phyloP scores from a whole-genome alignment of 106 monocot genomes.

The Allium sativum region DNA sequence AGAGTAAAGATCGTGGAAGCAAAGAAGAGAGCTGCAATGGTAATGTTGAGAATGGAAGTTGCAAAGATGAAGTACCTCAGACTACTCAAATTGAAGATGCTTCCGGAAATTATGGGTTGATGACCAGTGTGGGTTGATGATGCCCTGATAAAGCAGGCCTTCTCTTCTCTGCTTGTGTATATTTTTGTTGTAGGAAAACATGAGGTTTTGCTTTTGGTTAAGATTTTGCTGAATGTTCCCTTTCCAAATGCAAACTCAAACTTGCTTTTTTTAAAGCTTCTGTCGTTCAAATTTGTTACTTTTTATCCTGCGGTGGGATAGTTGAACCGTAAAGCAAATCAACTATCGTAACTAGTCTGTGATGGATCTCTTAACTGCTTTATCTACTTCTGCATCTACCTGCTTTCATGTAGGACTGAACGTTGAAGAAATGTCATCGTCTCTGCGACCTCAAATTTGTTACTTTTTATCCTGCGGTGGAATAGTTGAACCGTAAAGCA shows the following conservation, averaged over 20 bases:
- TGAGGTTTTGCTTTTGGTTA: background rate
- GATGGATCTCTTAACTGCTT: too few relatives aligned
- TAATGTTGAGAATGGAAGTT: background rate
- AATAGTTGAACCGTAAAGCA: too few relatives aligned
- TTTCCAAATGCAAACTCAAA: background rate
- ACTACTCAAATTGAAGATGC: background rate
- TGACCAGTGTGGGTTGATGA: conserved; percentile 3
- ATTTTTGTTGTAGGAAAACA: background rate
- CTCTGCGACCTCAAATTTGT: too few relatives aligned
- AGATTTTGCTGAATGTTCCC: background rate
- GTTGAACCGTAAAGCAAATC: too few relatives aligned
- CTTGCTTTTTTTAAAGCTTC: too few relatives aligned
- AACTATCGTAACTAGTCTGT: too few relatives aligned
- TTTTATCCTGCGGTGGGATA: too few relatives aligned
- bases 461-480: too few relatives aligned
- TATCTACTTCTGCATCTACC: too few relatives aligned
- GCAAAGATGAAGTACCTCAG: conserved; percentile 4
- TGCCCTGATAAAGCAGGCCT: background rate
- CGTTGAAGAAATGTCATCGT: too few relatives aligned
- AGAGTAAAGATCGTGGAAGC: background rate
- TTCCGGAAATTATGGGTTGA: background rate
- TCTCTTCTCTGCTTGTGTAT: background rate
- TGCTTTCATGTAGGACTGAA: too few relatives aligned
- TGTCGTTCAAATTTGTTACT: too few relatives aligned
- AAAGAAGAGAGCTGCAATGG: background rate